Percentiles rank a stretch among this genome's conserved stretches.
Conservation (phyloP, 805 yeast species). For the Wickerhamiella alocasiicola region DNA sequence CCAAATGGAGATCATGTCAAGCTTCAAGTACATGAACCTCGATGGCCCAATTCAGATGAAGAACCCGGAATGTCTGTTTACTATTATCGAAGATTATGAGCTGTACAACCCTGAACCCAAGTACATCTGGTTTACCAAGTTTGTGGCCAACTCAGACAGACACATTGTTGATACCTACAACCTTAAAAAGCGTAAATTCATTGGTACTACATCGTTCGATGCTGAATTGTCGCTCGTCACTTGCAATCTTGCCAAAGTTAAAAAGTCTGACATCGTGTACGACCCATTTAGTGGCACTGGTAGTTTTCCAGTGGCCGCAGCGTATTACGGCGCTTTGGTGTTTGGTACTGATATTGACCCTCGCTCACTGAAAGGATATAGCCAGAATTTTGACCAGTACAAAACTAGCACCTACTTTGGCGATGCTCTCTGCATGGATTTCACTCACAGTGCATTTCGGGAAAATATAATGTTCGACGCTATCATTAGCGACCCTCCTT, state of each 20-base stretch:
- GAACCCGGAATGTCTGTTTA: slow-evolving; percentile 55
- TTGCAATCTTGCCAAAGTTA: slow-evolving; percentile 73
- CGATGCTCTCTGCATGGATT: slow-evolving; percentile 84
- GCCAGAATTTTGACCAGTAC: slow-evolving; percentile 65
- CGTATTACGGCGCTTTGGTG: slow-evolving; percentile 66
- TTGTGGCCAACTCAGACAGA: slow-evolving; percentile 51
- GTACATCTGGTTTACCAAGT: slow-evolving; percentile 63
- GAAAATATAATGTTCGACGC: slow-evolving; percentile 51
- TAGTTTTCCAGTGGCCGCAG: slow-evolving; percentile 79
- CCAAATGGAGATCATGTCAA: slow-evolving; percentile 53
- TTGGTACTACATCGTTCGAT: slow-evolving; percentile 95
- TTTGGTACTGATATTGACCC: slow-evolving; percentile 89
- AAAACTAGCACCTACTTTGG: slow-evolving; percentile 43
- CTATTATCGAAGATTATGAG: slow-evolving; percentile 63
- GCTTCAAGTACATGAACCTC: slow-evolving; percentile 56
- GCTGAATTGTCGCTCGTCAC: slow-evolving; percentile 82
- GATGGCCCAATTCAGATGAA: slow-evolving; percentile 71
- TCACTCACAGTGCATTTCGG: slow-evolving; percentile 79
- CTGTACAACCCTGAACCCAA: slow-evolving; percentile 16
- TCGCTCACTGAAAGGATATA: slow-evolving; percentile 59
- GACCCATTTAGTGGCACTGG: slow-evolving; percentile 98
- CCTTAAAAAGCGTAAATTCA: slow-evolving; percentile 67
- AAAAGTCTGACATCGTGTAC: slow-evolving; percentile 52
- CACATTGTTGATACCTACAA: slow-evolving; percentile 68
- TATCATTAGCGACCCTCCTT: slow-evolving; percentile 93